phyloP scores from a whole-genome alignment of 345 rosid genomes.

The Populus simonii region DNA sequence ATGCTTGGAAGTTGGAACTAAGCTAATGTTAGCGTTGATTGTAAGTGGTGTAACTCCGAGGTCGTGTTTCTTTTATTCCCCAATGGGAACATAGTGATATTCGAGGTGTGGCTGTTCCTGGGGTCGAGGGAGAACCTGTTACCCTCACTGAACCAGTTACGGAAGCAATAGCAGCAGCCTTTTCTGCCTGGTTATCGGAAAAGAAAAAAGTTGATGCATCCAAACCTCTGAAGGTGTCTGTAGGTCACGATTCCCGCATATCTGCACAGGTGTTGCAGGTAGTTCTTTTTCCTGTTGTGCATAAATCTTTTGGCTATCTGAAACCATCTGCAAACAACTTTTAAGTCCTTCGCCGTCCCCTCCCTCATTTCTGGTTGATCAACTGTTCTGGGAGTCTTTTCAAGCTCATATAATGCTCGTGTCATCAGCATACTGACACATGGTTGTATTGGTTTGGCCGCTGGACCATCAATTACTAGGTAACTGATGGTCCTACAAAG shows the following conservation, averaged over 20 bases:
- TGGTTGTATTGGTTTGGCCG: background rate
- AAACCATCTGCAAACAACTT: background rate
- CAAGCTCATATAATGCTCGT: background rate
- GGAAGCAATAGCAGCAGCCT: slow-evolving; percentile 92
- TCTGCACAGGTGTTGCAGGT: slow-evolving; percentile 79
- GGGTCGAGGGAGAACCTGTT: slow-evolving; percentile 90
- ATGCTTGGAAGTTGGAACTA: background rate
- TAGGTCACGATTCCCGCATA: slow-evolving; percentile 96
- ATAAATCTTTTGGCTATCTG: background rate
- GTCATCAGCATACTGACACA: background rate
- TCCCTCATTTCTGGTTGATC: background rate
- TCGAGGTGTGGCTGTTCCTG: slow-evolving; percentile 89
- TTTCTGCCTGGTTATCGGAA: slow-evolving; percentile 79
- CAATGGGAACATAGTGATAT: slow-evolving; percentile 59
- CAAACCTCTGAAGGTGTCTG: slow-evolving; percentile 51
- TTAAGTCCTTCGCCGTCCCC: background rate
- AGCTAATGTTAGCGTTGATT: background rate
- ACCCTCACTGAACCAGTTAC: slow-evolving; percentile 75
- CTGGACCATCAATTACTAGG: background rate
- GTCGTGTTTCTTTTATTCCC: background rate
- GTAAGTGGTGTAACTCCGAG: background rate
- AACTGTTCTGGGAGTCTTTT: background rate
- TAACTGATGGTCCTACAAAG: background rate
- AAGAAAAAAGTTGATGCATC: slow-evolving; percentile 54
- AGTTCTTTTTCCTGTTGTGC: background rate